Evolutionary conservation across 441 rosid genomes (phyloP), one percentile per base, ranked within the genome.

Genomic region (Croton setiger): DNA sequence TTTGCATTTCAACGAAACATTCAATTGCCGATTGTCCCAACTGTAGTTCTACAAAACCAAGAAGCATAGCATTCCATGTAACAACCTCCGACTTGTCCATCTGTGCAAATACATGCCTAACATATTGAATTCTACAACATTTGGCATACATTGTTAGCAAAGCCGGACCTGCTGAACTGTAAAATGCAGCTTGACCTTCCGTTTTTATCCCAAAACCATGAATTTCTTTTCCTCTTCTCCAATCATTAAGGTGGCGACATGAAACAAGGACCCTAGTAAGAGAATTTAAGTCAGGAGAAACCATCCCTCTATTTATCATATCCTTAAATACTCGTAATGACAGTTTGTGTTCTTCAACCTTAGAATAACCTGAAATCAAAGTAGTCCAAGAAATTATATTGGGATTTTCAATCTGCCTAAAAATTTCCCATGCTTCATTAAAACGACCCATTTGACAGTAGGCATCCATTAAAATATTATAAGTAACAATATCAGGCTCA

Each of bases 371-470:
- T 43, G 68, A 64, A 23, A 80, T 78, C 78, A 79, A 61, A 3
- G 80, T 70, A n/a, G 82, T 79, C 83, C 83, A 75, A 4, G 81
- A 81, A 59, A 83, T 79, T 43, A 76, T 86, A 61, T 67, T 79
- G 20, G 82, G 85, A 52, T 80, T 81, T 70, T 79, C 72, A 68
- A 86, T 85, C 64, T 80, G 47, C 33, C 72, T 72, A 72, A 87
- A 72, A 39, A 87, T 87, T 67, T 85, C 86, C 60, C 78, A 31
- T 2, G 85, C 93, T 72, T 75, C 83, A 15, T 78, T 67, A 17
- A 71, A 69, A 47, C 56, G 47, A 13, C 64, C 57, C 35, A 49
- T 73, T 48, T 47, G 63, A 61, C 64, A 67, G 56, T 73, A 74
- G 49, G 73, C 82, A 66, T 58, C 74, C 35, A 81, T 69, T 66